Conservation (phyloP, 2,329 filamentous ascomycete species). For the Talaromyces sp. region DNA sequence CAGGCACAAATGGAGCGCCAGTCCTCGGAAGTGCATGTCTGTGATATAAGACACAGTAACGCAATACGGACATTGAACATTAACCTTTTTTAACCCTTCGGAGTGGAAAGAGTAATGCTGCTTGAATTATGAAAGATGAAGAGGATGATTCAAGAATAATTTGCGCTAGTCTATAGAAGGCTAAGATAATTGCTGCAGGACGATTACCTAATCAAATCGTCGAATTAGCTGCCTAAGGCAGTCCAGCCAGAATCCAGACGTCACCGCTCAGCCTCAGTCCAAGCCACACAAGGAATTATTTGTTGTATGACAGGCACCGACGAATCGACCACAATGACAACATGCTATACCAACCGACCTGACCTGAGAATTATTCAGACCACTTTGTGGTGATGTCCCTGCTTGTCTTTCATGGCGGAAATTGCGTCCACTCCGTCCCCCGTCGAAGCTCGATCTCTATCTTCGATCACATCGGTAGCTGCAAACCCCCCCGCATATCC, state of each 20-base stretch:
- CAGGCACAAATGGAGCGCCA: background rate
- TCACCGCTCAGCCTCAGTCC: constrained; percentile 5
- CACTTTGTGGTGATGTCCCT: background rate
- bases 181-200: background rate
- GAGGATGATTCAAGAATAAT: background rate
- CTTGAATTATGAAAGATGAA: background rate
- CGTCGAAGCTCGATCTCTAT: constrained; percentile 80
- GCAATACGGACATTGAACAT: background rate
- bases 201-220: background rate
- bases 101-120: background rate
- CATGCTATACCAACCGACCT: background rate
- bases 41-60: background rate
- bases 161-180: background rate
- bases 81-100: background rate
- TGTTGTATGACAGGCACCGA: background rate
- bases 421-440: constrained; percentile 21
- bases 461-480: constrained; percentile 74
- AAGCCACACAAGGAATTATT: constrained; percentile 4
- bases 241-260: background rate
- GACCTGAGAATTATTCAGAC: background rate
- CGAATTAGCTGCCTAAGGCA: background rate
- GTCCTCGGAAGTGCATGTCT: background rate
- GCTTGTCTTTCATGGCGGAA: constrained; percentile 16
- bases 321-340: background rate
- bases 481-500: constrained; percentile 84